These are phyloP conservation scores for Cymbopogon flexuosus DNA, from an alignment of 202 grass and related monocot genomes.

Conservation along the genomic window DNA sequence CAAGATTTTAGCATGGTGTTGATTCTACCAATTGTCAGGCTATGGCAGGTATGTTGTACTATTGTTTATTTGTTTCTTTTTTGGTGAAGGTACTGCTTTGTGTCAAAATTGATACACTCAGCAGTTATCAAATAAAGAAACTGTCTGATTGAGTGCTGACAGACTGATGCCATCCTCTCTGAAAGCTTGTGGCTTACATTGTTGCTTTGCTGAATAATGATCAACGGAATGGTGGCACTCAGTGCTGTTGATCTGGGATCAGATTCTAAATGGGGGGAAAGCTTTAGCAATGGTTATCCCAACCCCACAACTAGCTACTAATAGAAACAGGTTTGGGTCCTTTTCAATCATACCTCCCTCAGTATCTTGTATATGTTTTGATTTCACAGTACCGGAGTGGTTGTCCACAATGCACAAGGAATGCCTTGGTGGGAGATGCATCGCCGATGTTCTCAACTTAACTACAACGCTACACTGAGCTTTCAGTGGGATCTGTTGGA, in stretches of 20 bases:
- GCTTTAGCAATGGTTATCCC: background rate
- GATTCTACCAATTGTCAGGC: slow-evolving; percentile 18
- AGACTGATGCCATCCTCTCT: slow-evolving; percentile 17
- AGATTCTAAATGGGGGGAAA: background rate
- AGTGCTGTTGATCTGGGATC: slow-evolving; percentile 10
- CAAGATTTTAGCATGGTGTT: slow-evolving; percentile 11
- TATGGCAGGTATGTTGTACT: slow-evolving; percentile 1
- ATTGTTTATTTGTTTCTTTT: background rate
- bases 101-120: slow-evolving; percentile 17
- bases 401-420: slow-evolving; percentile 35
- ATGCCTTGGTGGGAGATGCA: slow-evolving; percentile 41
- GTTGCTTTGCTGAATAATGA: slow-evolving; percentile 26
- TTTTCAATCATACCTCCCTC: slow-evolving; percentile 17
- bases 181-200: slow-evolving; percentile 8
- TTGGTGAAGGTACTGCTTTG: slow-evolving; percentile 6
- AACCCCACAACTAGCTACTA: slow-evolving; percentile 19
- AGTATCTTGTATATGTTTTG: slow-evolving; percentile 18
- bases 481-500: slow-evolving; percentile 26
- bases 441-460: slow-evolving; percentile 23
- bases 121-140: slow-evolving; percentile 11
- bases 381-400: slow-evolving; percentile 10
- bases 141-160: slow-evolving; percentile 7
- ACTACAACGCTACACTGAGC: slow-evolving; percentile 22
- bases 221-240: slow-evolving; percentile 1
- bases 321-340: slow-evolving; percentile 25